These are phyloP conservation scores for Xylaria intraflava DNA, from an alignment of 495 filamentous ascomycete species.

Conservation along the genomic window DNA sequence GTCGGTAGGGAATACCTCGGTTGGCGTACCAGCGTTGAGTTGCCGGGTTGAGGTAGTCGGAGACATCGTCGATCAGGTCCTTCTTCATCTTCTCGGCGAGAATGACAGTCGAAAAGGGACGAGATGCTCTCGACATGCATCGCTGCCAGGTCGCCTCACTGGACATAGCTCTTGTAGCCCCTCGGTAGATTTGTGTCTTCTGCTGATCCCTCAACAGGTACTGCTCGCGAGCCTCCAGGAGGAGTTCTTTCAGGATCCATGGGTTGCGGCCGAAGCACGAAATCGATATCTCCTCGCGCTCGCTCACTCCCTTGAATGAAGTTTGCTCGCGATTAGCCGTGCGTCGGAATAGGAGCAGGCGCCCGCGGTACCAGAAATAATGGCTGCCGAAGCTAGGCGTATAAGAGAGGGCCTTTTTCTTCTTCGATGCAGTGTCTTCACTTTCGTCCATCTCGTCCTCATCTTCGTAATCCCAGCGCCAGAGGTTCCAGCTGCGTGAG, in stretches of 20 bases:
- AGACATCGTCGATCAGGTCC: slow-evolving; percentile 70
- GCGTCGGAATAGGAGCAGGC: slow-evolving; percentile 51
- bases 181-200: slow-evolving; percentile 62
- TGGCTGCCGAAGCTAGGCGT: slow-evolving; percentile 60
- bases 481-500: slow-evolving; percentile 43
- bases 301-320: slow-evolving; percentile 25
- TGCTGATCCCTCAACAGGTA: slow-evolving; percentile 55
- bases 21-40: slow-evolving; percentile 75
- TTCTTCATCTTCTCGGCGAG: slow-evolving; percentile 71
- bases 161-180: slow-evolving; percentile 30
- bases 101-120: slow-evolving; percentile 82
- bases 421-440: slow-evolving; percentile 34
- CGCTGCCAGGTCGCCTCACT: slow-evolving; percentile 43
- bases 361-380: slow-evolving; percentile 58
- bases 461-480: slow-evolving; percentile 35
- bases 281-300: slow-evolving; percentile 55
- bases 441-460: slow-evolving; percentile 46
- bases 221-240: slow-evolving; percentile 54
- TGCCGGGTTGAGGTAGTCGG: slow-evolving; percentile 76
- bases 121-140: slow-evolving; percentile 54
- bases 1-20: slow-evolving; percentile 68
- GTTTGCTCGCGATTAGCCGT: slow-evolving; percentile 26
- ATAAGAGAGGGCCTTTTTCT: slow-evolving; percentile 56
- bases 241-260: slow-evolving; percentile 56
- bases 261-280: slow-evolving; percentile 63